Evolutionary conservation across 225 moss, liverwort and hornwort genomes (phyloP), one percentile per base, ranked within the genome.

Genomic region (Lunularia cruciata): DNA sequence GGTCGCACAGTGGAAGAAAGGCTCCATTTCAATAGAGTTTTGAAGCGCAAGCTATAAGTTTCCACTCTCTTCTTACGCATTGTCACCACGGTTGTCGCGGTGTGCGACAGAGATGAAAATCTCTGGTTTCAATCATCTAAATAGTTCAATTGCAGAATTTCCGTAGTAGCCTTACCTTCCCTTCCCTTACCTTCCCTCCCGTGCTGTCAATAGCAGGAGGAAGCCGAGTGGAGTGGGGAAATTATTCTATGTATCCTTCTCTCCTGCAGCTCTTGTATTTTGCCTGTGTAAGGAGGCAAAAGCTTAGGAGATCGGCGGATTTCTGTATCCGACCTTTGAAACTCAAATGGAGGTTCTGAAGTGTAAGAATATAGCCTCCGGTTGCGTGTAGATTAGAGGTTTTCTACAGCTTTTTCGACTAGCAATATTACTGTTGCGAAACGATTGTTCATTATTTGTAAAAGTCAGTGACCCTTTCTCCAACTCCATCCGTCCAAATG

Each of bases 391-490:
- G 47, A 65, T 46, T 46, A 65, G 58, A 47, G 5, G 16, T 19
- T 65, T 31, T 28, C 8, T 8, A 56, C n/a, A n/a, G n/a, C n/a
- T n/a, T n/a, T n/a, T 10, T 15, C 10, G 15, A 32, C 27, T 47
- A 47, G 65, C 19, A 13, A 45, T 6, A 28, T 46, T 18, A 26
- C 18, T n/a, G 5, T n/a, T 65, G 65, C 65, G 30, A 19, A n/a
- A 28, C 22, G 47, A 8, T 19, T 27, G 63, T 32, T 14, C 65
- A 65, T 65, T 65, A 65, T 65, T 31, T 65, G 31, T 65, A 65
- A n/a, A 47, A 47, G 46, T 65, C 43, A 15, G 65, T 65, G 65
- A 47, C 31, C 47, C 65, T 65, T 65, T 47, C 46, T 65, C 46
- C n/a, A n/a, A n/a, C n/a, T n/a, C n/a, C n/a, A n/a, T n/a, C n/a